Evolutionary conservation across 495 filamentous ascomycete species (phyloP), one percentile per base, ranked within the genome.

Genomic region (Aspergillus heteromorphus): DNA sequence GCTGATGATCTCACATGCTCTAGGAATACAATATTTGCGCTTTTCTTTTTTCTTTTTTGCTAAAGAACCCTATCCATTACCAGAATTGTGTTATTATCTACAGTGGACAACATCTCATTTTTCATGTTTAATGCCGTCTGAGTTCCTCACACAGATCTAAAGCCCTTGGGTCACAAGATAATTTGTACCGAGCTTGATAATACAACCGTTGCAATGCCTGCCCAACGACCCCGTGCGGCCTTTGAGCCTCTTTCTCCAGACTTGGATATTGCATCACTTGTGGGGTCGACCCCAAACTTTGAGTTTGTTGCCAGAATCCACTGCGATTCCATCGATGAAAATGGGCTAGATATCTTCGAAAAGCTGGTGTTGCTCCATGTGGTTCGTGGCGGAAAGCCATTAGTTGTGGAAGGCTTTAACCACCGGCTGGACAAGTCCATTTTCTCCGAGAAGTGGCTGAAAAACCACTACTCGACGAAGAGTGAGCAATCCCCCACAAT

Each of bases 181-280:
- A 17, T 13, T 55, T 7, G n/a, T 55, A 38, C 11, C 30, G 14
- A 13, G 9, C 6, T 34, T 34, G 9, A 34, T 38, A 14, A n/a
- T 11, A 34, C 31, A 34, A 13, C 34, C 34, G 5, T 53, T 18
- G 53, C 18, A 27, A 93, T 93, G 89, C 85, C 87, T 41, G 76
- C 83, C 9, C 72, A 81, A 45, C 72, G 84, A 40, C 84, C 87
- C 54, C 85, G 83, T 18, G 81, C 84, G 16, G 73, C 75, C 0
- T 97, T 98, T 65, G 86, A 89, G 60, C 89, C 92, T 1, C 87
- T 97, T 36, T 76, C 90, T 0, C 91, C 92, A 1, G 80, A 91
- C 58, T 81, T 98, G 51, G 84, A 97, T 59, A 73, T 96, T 10
- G 65, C 80, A 29, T 66, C 73, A 0, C 74, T 96, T 2, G 89